phyloP scores from a whole-genome alignment of 805 yeast genomes.

The Pichia cabralensis region DNA sequence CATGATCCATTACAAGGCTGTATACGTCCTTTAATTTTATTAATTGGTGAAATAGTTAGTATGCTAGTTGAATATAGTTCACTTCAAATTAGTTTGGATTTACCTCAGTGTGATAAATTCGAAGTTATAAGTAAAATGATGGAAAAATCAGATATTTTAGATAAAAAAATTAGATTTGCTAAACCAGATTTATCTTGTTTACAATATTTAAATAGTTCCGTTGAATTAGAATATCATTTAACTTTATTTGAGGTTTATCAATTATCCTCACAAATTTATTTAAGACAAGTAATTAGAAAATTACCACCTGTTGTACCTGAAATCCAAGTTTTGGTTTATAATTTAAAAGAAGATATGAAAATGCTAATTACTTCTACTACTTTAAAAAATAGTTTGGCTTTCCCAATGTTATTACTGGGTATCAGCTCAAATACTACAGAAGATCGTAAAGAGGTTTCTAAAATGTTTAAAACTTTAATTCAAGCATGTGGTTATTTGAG shows the following conservation, averaged over 20 bases:
- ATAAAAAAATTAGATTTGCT: slow-evolving; percentile 11
- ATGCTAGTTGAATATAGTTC: slow-evolving; percentile 17
- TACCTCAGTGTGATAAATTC: slow-evolving; percentile 16
- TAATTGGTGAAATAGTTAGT: slow-evolving; percentile 31
- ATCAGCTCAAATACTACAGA: slow-evolving; percentile 20
- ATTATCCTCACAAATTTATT: slow-evolving; percentile 19
- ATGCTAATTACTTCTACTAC: slow-evolving; percentile 8
- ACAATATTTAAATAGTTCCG: slow-evolving; percentile 12
- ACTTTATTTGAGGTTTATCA: slow-evolving; percentile 28
- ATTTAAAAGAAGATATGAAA: slow-evolving; percentile 13
- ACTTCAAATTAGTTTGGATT: slow-evolving; percentile 12
- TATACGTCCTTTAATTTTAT: slow-evolving; percentile 26
- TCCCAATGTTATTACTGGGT: slow-evolving; percentile 31
- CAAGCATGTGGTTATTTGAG: slow-evolving; percentile 24
- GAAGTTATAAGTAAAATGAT: slow-evolving; percentile 13
- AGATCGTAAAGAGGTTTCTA: slow-evolving; percentile 20
- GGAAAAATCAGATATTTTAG: slow-evolving; percentile 11
- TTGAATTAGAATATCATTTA: slow-evolving; percentile 23
- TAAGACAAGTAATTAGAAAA: slow-evolving; percentile 17
- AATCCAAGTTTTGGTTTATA: slow-evolving; percentile 14
- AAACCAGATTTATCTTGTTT: slow-evolving; percentile 15
- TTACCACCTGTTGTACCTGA: slow-evolving; percentile 22
- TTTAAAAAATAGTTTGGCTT: slow-evolving; percentile 24
- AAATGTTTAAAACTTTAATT: slow-evolving; percentile 20
- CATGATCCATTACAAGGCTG: slow-evolving; percentile 35